A percentile compares a stretch with the other conserved stretches of the same genome.
Conservation (phyloP, 129 eudicot species). For the Helianthus tuberosus region DNA sequence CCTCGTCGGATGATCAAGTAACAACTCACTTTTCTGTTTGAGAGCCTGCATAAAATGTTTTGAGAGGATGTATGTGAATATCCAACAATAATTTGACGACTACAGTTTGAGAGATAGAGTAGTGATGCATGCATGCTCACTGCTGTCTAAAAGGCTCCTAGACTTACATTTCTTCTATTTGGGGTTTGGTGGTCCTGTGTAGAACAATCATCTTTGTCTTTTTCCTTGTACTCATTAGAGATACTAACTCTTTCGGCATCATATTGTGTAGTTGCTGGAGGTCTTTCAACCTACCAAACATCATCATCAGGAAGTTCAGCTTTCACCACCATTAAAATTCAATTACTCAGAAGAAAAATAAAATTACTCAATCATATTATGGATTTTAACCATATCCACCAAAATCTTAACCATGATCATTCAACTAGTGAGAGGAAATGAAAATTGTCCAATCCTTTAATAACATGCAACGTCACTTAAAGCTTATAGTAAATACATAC, state of each 20-base stretch:
- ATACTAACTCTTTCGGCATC: not conserved
- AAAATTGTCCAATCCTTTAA: no score
- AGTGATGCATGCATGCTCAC: not conserved
- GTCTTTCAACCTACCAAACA: no score
- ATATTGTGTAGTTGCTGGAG: conserved; percentile 1
- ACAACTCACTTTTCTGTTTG: conserved; percentile 15
- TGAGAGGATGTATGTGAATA: not conserved
- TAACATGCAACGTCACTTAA: no score
- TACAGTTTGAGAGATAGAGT: not conserved
- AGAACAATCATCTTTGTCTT: conserved; percentile 18
- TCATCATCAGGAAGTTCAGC: conserved; percentile 4
- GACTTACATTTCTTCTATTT: not conserved
- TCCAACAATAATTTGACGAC: not conserved
- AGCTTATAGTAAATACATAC: no score
- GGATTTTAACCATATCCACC: not conserved
- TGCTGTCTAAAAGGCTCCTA: not conserved
- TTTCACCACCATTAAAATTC: conserved; percentile 7
- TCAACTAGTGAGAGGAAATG: no score
- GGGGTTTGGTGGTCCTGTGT: not conserved
- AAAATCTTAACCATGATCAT: no score
- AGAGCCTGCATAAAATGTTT: conserved; percentile 25
- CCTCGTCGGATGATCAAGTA: conserved; percentile 16
- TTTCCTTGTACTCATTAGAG: conserved; percentile 20
- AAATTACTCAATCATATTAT: not conserved
- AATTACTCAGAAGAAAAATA: not conserved